phyloP scores from a whole-genome alignment of 2,329 filamentous ascomycete species.

The Leptographium procerum region DNA sequence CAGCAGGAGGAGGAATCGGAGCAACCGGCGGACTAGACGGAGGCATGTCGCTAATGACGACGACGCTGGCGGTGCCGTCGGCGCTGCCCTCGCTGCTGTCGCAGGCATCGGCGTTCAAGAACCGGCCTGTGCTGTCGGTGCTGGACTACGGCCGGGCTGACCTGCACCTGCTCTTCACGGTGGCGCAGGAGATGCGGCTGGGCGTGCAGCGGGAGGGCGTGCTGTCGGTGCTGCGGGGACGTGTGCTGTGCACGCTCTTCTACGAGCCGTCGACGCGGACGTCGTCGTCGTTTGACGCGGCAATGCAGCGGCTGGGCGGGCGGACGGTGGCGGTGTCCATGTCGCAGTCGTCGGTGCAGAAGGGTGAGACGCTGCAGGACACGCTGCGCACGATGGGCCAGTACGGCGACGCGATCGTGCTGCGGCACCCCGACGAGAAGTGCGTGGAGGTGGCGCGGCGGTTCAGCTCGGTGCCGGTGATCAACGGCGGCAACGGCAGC shows the following conservation, averaged over 20 bases:
- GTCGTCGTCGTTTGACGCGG: conserved; percentile 89
- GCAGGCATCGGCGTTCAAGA: conserved; percentile 71
- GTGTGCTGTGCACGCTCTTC: conserved; percentile 85
- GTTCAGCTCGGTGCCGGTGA: conserved; percentile 80
- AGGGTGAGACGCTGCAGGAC: conserved; percentile 89
- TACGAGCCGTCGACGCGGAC: conserved; percentile 96
- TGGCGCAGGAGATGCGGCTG: conserved; percentile 94
- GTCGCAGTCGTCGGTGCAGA: conserved; percentile 76
- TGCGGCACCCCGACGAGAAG: conserved; percentile 77
- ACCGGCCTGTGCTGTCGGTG: conserved; percentile 82
- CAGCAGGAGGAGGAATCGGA: too few relatives aligned
- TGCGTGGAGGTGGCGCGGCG: conserved; percentile 75
- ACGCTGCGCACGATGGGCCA: conserved; percentile 87
- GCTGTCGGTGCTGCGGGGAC: conserved; percentile 73
- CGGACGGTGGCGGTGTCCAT: conserved; percentile 74
- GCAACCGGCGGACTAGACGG: too few relatives aligned
- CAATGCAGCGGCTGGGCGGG: conserved; percentile 95
- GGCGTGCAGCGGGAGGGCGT: conserved; percentile 88
- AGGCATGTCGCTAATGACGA: background rate
- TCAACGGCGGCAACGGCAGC: conserved; percentile 95
- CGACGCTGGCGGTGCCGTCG: conserved; percentile 6
- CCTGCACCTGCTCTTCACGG: conserved; percentile 86
- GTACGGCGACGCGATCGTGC: conserved; percentile 91
- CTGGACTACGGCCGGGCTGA: conserved; percentile 81
- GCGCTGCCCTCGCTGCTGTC: conserved; percentile 59